Base-by-base conservation (phyloP, 176 grass and related monocot genomes). In the Saccharum spontaneum region DNA sequence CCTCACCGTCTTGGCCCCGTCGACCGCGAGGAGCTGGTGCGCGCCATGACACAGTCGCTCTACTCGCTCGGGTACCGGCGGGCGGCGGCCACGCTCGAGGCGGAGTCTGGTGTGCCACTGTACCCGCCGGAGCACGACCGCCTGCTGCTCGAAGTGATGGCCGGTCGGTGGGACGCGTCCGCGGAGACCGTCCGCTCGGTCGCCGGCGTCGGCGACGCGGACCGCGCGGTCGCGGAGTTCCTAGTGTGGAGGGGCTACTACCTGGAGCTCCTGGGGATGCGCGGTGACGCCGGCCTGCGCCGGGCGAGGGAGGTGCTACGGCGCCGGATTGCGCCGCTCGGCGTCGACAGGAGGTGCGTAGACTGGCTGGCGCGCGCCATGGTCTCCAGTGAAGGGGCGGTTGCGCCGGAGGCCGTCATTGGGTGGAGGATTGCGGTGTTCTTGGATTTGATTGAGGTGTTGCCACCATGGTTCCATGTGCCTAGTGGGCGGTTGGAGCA, bases 191-290 rank as follows among this genome's bases (percentile, higher is more conserved):
- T 99, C 54, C 80, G 88, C 36, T 89, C 91, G 6, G 55, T 99
- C 10, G 44, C 79, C 0, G 97, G 83, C 28, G 73, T 94, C 41
- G 82, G 75, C 46, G 79, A 85, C 14, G 50, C 61, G 40, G 84
- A 79, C 34, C 81, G 87, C 3, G 79, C 79, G 20, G 59, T 79
- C 24, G 97, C 90, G 0, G 90, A 90, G 76, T 96, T 92, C 79
- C 22, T 96, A 6, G 66, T 99, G 72, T 94, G 97, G 97, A 90
- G 81, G 69, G 91, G 88, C 37, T 90, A 94, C 85, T 99, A 96
- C 86, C 78, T 96, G 83, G 97, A 99, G 88, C 90, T 99, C 16
- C 71, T 96, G 48, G 90, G 97, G 52, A 87, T 73, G 8, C 45
- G 28, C 45, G 82, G 90, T 7, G 87, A 88, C 6, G 79, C 70